Base-by-base conservation (phyloP, 148 eudicot species). In the Pouteria glomerata region DNA sequence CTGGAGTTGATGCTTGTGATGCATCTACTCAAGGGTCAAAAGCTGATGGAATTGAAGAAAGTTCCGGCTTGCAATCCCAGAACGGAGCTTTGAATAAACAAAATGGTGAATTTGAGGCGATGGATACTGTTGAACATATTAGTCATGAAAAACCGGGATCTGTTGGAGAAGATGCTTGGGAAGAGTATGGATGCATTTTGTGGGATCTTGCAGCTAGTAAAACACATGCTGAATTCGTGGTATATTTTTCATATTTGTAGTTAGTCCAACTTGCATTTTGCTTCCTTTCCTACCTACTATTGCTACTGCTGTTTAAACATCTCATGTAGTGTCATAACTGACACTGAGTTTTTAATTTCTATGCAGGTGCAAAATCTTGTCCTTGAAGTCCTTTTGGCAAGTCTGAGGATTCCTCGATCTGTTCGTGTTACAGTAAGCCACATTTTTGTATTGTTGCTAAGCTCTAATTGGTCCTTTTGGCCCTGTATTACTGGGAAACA, bases 201-300 rank as follows among this genome's bases (percentile, higher is more conserved):
- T 95, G 99, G 99, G 99, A 95, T 75, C 93, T 95, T 72, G 93
- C 97, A 44, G 97, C 94, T 53, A 88, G 80, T 67, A 80, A 83
- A 76, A 85, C 88, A 67, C 97, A 91, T 82, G 99, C 99, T 63
- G 87, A 88, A 67, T 76, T 89, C 35, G 88, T 95, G 99, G 97
- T 92, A 85, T 27, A n/a, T n/a, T n/a, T n/a, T n/a, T n/a, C n/a
- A 45, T 27, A 53, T n/a, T 57, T 57, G 0, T 2, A 27, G 37
- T 45, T 48, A n/a, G 26, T 33, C 39, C 13, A 63, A 42, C 47
- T 67, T 56, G 55, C n/a, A 30, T 50, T 42, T 44, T n/a, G 4
- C 64, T 41, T 42, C 16, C 29, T 41, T 24, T 29, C 52, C 1
- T 12, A 26, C 8, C 10, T 70, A 13, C 63, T 5, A 18, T 70